Evolutionary conservation across 768 basidiomycete species (phyloP).

Genomic region (Boletus pseudo-olivaceus): DNA sequence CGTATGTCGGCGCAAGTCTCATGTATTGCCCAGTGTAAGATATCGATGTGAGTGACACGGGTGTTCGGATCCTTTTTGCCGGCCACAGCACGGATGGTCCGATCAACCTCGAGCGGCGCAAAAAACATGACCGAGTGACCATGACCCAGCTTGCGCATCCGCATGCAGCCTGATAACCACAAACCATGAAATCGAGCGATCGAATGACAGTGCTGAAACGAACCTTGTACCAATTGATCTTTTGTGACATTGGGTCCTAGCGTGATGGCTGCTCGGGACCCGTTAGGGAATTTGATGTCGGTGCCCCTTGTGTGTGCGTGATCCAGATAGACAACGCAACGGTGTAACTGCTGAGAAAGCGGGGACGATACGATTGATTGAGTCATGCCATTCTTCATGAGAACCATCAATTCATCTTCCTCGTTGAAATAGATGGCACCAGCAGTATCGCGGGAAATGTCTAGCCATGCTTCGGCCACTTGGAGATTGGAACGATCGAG

Average conservation of each 20-base stretch:
- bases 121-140: slow-evolving; percentile 47
- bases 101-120: slow-evolving; percentile 39
- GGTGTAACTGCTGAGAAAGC: slow-evolving; percentile 31
- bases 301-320: slow-evolving; percentile 50
- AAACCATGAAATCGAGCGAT: slow-evolving; percentile 28
- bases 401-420: slow-evolving; percentile 3
- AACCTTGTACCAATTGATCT: slow-evolving; percentile 30
- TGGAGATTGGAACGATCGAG: no score
- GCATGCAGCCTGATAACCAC: slow-evolving; percentile 40
- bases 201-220: slow-evolving; percentile 16
- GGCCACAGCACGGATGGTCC: slow-evolving; percentile 27
- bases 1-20: no score
- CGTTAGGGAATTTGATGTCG: slow-evolving; percentile 45
- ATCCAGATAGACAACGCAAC: slow-evolving; percentile 49
- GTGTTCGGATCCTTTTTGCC: no score
- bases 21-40: no score
- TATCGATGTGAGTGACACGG: no score
- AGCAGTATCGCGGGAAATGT: slow-evolving; percentile 9
- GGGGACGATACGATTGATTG: neutral
- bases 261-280: slow-evolving; percentile 20
- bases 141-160: slow-evolving; percentile 45
- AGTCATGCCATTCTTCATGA: neutral
- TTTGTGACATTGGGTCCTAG: slow-evolving; percentile 50
- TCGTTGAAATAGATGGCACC: slow-evolving; percentile 43
- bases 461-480: no score